Base-by-base conservation (phyloP, 192 early-diverging fungal genomes). In the Rhizoclosmatium sp. region DNA sequence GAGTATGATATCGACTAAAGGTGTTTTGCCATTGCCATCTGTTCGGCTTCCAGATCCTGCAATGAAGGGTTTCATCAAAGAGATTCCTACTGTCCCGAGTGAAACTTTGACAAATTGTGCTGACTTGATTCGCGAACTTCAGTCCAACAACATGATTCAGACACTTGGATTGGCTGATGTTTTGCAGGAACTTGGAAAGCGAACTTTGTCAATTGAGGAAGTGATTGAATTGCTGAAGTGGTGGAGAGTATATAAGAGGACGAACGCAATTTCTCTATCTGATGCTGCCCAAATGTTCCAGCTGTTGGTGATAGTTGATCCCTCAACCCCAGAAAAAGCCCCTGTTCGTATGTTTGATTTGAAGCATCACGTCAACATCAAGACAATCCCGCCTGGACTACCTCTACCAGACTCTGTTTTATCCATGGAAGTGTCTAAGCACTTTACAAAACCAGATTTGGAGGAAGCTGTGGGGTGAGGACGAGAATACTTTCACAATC, bases 201-300 rank as follows among this genome's bases (percentile, higher is more conserved):
- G 92, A 2, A 86, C 86, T 4, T 72, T 95, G 2, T 80, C 83
- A 7, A 78, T 79, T 31, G 67, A 75, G 1, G 93, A 97, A 79
- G 88, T 91, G 81, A 80, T 91, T 0, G 87, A 87, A 0, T 85
- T 93, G 59, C 79, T 97, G 76, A 87, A 88, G 74, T 97, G 95
- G 95, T 95, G 91, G 92, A 85, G 92, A 12, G 81, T 79, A 19
- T 90, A 85, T 75, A 75, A 79, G 3, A 74, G 75, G 16, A 75
- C 62, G 10, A 72, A 86, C 2, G 71, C 78, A 2, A 78, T 89
- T 31, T 77, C 86, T 3, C 54, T 75, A 2, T n/a, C 69, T 2
- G 84, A 76, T 47, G 62, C 69, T 42, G 64, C 78, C 62, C 65
- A 80, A 41, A 85, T 94, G 49, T 76, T 91, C 49, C 81, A 84